Percentiles rank a stretch among this genome's conserved stretches.
Evolutionary conservation across 2,329 filamentous ascomycete genomes (phyloP).

Genomic region (Hypocreales sp.): DNA sequence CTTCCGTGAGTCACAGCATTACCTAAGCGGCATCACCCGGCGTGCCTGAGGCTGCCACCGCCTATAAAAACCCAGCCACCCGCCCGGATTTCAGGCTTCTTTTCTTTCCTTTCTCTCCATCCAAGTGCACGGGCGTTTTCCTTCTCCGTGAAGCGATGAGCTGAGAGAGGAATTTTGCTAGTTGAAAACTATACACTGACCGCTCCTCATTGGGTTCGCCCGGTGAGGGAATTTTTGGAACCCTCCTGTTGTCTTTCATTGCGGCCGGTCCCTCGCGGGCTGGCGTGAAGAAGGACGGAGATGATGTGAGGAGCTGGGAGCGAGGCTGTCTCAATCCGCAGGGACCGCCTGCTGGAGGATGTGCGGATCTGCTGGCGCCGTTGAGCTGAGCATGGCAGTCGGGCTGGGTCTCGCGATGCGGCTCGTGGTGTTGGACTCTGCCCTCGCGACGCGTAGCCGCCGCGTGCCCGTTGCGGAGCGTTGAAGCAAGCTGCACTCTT

Average conservation of each 20-base stretch:
- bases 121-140: constrained; percentile 54
- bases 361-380: too few relatives aligned
- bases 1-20: too few relatives aligned
- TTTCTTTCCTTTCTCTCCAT: constrained; percentile 32
- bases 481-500: too few relatives aligned
- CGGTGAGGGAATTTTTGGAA: constrained; percentile 61
- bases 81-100: constrained; percentile 13
- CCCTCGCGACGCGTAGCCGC: too few relatives aligned
- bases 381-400: too few relatives aligned
- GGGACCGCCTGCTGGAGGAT: too few relatives aligned
- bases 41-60: constrained; percentile 2
- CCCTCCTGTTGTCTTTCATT: constrained; percentile 25
- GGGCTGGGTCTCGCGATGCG: too few relatives aligned
- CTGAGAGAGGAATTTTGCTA: constrained; percentile 75
- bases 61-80: constrained; percentile 21
- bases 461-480: too few relatives aligned
- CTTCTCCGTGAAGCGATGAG: constrained; percentile 45
- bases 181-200: constrained; percentile 73
- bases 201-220: constrained; percentile 51
- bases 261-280: constrained; percentile 15
- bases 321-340: too few relatives aligned
- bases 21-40: too few relatives aligned
- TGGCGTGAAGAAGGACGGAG: constrained; percentile 24
- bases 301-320: too few relatives aligned
- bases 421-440: too few relatives aligned